Evolutionary conservation across 768 basidiomycete genomes (phyloP).

Genomic region (Suillus occidentalis): DNA sequence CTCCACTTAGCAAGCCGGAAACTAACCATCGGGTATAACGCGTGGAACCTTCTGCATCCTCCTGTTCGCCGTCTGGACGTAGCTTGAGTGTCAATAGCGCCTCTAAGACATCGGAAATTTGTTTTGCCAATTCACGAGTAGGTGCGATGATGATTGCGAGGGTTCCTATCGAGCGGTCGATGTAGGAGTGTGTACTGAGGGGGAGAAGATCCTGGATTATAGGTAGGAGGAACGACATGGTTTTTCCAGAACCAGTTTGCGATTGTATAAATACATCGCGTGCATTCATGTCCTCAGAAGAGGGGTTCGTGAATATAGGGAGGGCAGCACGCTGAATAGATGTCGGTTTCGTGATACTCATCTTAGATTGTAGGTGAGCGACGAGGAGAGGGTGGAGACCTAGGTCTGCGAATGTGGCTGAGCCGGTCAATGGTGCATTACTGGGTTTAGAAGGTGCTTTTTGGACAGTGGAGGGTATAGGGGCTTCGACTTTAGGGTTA

Average conservation of each 20-base stretch:
- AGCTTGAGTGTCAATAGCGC: slow-evolving; percentile 74
- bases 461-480: slow-evolving; percentile 25
- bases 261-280: slow-evolving; percentile 93
- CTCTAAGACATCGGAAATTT: slow-evolving; percentile 95
- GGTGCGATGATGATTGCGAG: slow-evolving; percentile 93
- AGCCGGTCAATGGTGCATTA: slow-evolving; percentile 77
- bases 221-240: slow-evolving; percentile 88
- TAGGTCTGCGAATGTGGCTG: slow-evolving; percentile 78
- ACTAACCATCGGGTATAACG: slow-evolving; percentile 89
- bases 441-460: slow-evolving; percentile 53
- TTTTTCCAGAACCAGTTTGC: slow-evolving; percentile 97
- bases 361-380: slow-evolving; percentile 74
- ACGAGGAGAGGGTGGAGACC: slow-evolving; percentile 82
- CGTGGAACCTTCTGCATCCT: slow-evolving; percentile 42
- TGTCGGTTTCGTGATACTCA: slow-evolving; percentile 84
- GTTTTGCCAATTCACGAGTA: slow-evolving; percentile 93
- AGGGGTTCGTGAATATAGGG: slow-evolving; percentile 54
- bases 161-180: slow-evolving; percentile 93
- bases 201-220: slow-evolving; percentile 94
- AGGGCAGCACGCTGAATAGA: slow-evolving; percentile 81
- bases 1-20: slow-evolving; percentile 89
- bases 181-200: slow-evolving; percentile 85
- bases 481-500: slow-evolving; percentile 67
- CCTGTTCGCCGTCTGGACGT: slow-evolving; percentile 53
- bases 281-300: slow-evolving; percentile 36